A percentile compares a stretch with the other conserved stretches of the same genome.
Conservation (phyloP, 1,284 basidiomycete species). For the Papiliotrema nemorosa region DNA sequence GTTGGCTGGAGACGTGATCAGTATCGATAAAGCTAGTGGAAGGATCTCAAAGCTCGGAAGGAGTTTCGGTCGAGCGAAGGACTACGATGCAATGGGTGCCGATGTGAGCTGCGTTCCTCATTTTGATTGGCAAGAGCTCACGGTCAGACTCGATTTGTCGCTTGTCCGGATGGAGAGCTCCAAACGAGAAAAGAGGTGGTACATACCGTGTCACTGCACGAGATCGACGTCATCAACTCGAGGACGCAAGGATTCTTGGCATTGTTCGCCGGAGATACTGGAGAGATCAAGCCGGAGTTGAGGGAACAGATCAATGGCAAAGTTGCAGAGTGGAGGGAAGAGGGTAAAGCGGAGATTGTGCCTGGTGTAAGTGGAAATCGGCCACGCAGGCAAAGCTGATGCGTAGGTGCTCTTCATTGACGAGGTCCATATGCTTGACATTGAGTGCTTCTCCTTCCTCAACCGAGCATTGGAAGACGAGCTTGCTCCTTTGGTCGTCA, state of each 20-base stretch:
- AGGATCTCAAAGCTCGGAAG: constrained; percentile 94
- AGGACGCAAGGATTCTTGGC: constrained; percentile 81
- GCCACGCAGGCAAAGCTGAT: neutral
- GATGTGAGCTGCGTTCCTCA: constrained; percentile 77
- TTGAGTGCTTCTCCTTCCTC: constrained; percentile 98
- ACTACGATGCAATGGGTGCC: constrained; percentile 98
- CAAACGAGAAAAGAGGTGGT: constrained; percentile 96
- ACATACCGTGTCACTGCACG: constrained; percentile 94
- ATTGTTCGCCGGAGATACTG: constrained; percentile 78
- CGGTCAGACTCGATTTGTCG: constrained; percentile 87
- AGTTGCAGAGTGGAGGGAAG: constrained; percentile 96
- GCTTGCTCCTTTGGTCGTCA: constrained; percentile 90
- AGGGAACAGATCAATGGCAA: constrained; percentile 96
- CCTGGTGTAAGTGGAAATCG: constrained; percentile 83
- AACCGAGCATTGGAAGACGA: constrained; percentile 94
- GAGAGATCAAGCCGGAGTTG: constrained; percentile 97
- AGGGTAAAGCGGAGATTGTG: constrained; percentile 96
- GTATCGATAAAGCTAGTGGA: constrained; percentile 97
- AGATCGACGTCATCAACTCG: constrained; percentile 99
- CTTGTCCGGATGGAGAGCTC: constrained; percentile 96
- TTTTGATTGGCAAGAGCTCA: neutral
- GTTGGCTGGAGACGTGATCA: constrained; percentile 90
- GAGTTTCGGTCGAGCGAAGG: constrained; percentile 90
- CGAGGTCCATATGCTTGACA: constrained; percentile 99
- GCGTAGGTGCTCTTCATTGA: constrained; percentile 80